Conservation (phyloP, 306 rosid genomes). For the Datisca glomerata region DNA sequence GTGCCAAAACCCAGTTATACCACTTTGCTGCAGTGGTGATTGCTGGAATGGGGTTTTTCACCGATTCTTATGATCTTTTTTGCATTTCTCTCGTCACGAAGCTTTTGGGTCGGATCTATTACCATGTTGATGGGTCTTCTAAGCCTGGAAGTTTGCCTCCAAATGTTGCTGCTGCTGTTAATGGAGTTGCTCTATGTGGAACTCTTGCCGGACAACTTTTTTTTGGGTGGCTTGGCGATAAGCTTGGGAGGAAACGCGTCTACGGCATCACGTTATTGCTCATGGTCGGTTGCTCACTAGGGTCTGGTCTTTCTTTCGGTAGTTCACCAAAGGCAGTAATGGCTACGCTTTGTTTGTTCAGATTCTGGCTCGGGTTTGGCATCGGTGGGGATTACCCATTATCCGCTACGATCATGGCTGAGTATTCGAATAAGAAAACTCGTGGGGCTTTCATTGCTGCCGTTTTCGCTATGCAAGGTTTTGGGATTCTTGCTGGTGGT, state of each 20-base stretch:
- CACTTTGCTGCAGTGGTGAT: too few species aligned
- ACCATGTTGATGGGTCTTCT: not conserved
- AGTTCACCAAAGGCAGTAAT: not conserved
- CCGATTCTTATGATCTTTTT: too few species aligned
- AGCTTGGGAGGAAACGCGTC: not conserved
- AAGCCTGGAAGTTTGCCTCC: not conserved
- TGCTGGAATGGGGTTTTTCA: too few species aligned
- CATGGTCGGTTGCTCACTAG: not conserved
- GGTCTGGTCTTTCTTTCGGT: not conserved
- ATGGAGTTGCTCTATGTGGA: not conserved
- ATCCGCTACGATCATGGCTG: not conserved
- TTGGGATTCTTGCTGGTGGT: not conserved
- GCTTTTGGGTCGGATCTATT: not conserved
- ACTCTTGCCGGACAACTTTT: too few species aligned
- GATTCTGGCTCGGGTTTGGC: not conserved
- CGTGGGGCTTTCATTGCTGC: too few species aligned
- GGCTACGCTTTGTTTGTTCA: not conserved
- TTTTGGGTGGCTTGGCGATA: too few species aligned
- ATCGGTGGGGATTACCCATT: not conserved
- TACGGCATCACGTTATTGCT: not conserved
- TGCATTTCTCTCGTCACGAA: too few species aligned
- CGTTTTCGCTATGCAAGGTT: too few species aligned
- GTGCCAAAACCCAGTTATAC: too few species aligned
- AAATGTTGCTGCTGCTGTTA: not conserved
- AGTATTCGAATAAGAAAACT: not conserved